phyloP scores from a whole-genome alignment of 2,329 filamentous ascomycete species.

The Drechslera avenae region DNA sequence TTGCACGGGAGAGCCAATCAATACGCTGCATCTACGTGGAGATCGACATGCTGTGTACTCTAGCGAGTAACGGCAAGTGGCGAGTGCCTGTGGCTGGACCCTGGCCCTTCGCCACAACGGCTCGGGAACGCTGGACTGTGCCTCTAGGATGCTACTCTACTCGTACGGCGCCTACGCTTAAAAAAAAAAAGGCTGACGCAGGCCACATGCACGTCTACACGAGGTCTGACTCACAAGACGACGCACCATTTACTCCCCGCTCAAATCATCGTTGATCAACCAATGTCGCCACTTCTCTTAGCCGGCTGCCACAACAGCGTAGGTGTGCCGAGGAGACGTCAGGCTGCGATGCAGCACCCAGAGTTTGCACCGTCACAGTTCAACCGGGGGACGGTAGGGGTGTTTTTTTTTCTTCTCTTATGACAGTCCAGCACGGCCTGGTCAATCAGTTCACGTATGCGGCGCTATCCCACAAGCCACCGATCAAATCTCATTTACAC shows the following conservation, averaged over 20 bases:
- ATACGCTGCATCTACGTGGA: slow-evolving; percentile 3
- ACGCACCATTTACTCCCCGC: not conserved
- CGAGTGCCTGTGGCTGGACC: slow-evolving; percentile 13
- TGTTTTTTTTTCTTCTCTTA: not conserved
- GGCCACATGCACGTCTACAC: slow-evolving; percentile 2
- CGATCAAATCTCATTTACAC: not conserved
- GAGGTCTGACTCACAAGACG: slow-evolving; percentile 6
- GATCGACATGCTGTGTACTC: slow-evolving; percentile 11
- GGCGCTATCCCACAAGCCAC: too few species aligned
- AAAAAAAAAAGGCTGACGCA: not conserved
- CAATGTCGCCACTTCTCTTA: slow-evolving; percentile 1
- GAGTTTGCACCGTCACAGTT: slow-evolving; percentile 9
- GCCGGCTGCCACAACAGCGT: not conserved
- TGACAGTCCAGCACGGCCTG: too few species aligned
- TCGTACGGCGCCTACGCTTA: slow-evolving; percentile 3
- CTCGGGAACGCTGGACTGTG: slow-evolving; percentile 14
- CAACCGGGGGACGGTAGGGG: not conserved
- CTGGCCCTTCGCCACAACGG: slow-evolving; percentile 16
- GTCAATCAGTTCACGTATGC: too few species aligned
- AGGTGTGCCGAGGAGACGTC: slow-evolving; percentile 11
- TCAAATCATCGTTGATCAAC: not conserved
- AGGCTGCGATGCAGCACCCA: not conserved
- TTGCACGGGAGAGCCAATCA: slow-evolving; percentile 9
- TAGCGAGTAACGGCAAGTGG: slow-evolving; percentile 13
- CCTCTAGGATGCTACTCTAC: not conserved